phyloP scores from a whole-genome alignment of 345 rosid genomes.

The Camelina neglecta region DNA sequence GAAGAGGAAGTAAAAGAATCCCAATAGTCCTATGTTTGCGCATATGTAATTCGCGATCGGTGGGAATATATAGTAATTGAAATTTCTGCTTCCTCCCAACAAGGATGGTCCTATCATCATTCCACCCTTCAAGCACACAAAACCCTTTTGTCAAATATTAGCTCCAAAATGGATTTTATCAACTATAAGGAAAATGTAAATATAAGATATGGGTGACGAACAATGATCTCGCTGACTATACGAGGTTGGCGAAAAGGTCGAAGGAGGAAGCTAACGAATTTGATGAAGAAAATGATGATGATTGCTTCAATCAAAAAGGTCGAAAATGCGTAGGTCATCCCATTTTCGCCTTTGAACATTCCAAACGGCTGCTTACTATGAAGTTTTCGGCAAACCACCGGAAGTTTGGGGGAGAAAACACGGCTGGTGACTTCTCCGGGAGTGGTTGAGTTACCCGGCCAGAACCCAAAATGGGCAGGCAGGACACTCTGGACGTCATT shows the following conservation, averaged over 20 bases:
- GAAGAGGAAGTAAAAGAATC: constrained; percentile 64
- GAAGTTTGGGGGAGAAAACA: constrained; percentile 21
- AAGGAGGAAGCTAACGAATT: constrained; percentile 54
- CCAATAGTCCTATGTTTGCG: constrained; percentile 59
- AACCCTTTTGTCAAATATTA: neutral
- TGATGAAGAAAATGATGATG: constrained; percentile 49
- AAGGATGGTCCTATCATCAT: constrained; percentile 79
- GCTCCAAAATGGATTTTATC: no score
- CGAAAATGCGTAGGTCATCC: constrained; percentile 47
- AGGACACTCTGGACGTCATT: constrained; percentile 6
- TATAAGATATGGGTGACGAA: constrained; percentile 43
- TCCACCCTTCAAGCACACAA: constrained; percentile 61
- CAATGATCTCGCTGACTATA: constrained; percentile 69
- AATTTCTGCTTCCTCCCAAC: constrained; percentile 53
- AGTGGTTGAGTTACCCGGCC: constrained; percentile 28
- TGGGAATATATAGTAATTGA: constrained; percentile 48
- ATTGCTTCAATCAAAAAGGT: constrained; percentile 50
- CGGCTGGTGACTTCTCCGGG: constrained; percentile 1
- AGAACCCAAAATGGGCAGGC: constrained; percentile 34
- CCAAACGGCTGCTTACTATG: constrained; percentile 42
- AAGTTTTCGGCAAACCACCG: constrained; percentile 43
- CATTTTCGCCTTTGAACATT: constrained; percentile 54
- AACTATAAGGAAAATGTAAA: neutral
- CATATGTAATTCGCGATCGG: constrained; percentile 49
- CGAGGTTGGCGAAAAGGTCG: constrained; percentile 74